phyloP scores from a whole-genome alignment of 164 flowering plant species.

The Echeveria elegans region DNA sequence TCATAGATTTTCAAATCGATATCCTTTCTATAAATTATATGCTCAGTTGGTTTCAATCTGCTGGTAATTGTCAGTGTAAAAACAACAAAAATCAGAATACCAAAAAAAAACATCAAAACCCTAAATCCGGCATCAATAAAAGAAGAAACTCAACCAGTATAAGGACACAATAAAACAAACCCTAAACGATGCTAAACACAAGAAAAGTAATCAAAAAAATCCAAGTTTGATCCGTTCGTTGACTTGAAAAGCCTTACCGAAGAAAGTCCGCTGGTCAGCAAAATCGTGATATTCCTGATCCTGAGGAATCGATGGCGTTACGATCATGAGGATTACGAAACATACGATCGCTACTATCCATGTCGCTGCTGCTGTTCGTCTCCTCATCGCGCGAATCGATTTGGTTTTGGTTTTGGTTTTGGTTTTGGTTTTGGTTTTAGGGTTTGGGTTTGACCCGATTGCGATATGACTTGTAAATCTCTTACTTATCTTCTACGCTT shows the following conservation, averaged over 20 bases:
- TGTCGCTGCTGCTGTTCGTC: conserved; percentile 23
- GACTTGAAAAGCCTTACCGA: conserved; percentile 34
- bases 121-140: neutral
- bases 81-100: neutral
- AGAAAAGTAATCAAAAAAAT: neutral
- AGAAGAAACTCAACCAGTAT: no score
- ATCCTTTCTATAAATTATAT: no score
- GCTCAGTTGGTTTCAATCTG: no score
- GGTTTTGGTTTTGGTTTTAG: no score
- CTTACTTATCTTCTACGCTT: no score
- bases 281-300: conserved; percentile 77
- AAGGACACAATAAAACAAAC: neutral
- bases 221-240: neutral
- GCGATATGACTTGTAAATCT: no score
- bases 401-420: no score
- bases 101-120: neutral
- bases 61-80: no score
- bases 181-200: neutral
- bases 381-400: conserved; percentile 31
- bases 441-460: no score
- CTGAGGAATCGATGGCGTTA: conserved; percentile 87
- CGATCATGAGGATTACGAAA: conserved; percentile 74
- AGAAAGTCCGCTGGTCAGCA: conserved; percentile 70
- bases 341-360: conserved; percentile 59
- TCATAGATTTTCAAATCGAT: no score